Conservation (phyloP, 345 rosid species). For the Gossypium longicalyx region DNA sequence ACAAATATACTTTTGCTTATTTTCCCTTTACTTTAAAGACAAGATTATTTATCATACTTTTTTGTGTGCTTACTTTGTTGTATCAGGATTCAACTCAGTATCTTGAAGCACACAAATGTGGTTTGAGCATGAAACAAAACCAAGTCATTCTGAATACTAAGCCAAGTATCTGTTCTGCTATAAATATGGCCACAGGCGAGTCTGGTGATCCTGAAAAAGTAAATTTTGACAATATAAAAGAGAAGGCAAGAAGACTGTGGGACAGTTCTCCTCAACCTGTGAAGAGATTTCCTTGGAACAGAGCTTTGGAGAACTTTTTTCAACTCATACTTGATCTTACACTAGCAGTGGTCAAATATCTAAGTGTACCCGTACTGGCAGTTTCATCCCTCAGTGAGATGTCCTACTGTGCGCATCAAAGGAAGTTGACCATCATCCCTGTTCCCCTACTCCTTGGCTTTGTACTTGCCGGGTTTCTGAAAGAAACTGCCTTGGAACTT, state of each 20-base stretch:
- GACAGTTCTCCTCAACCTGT: slow-evolving; percentile 62
- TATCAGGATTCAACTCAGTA: slow-evolving; percentile 26
- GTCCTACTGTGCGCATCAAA: slow-evolving; percentile 92
- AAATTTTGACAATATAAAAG: slow-evolving; percentile 37
- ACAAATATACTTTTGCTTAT: not conserved
- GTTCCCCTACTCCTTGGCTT: slow-evolving; percentile 67
- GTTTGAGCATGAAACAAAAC: slow-evolving; percentile 22
- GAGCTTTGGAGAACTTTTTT: slow-evolving; percentile 57
- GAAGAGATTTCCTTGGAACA: slow-evolving; percentile 81
- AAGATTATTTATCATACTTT: not conserved
- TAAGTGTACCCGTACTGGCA: slow-evolving; percentile 63
- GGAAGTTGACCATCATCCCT: slow-evolving; percentile 59
- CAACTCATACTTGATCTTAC: slow-evolving; percentile 70
- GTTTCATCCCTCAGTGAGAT: slow-evolving; percentile 89
- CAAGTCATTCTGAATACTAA: slow-evolving; percentile 24
- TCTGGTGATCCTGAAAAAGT: slow-evolving; percentile 54
- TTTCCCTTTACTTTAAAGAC: not conserved
- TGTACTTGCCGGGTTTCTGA: slow-evolving; percentile 47
- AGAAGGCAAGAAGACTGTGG: slow-evolving; percentile 55
- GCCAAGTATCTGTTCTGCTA: slow-evolving; percentile 40
- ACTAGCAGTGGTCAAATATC: slow-evolving; percentile 56
- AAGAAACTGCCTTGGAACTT: slow-evolving; percentile 52
- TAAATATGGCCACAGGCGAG: slow-evolving; percentile 57
- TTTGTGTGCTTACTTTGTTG: not conserved
- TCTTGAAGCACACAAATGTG: slow-evolving; percentile 17